These are phyloP conservation scores for Sporothrix globosa DNA, from an alignment of 2,329 filamentous ascomycete genomes.

Conservation along the genomic window DNA sequence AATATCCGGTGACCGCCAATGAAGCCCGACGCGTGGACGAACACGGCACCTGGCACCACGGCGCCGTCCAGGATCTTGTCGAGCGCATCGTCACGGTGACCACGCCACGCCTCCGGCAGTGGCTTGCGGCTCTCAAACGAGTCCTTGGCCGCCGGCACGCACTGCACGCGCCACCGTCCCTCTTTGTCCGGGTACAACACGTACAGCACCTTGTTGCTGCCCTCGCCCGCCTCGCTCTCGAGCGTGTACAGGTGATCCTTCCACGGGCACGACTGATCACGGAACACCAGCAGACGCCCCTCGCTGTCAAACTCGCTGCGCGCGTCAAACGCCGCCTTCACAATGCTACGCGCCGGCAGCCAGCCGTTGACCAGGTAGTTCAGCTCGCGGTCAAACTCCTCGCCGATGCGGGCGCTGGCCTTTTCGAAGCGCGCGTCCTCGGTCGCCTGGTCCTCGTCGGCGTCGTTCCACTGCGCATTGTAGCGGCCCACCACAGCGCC, in stretches of 20 bases:
- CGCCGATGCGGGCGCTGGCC: conserved; percentile 82
- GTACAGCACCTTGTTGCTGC: conserved; percentile 86
- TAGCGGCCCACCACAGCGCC: conserved; percentile 79
- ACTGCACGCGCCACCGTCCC: conserved; percentile 91
- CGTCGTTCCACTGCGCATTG: conserved; percentile 81
- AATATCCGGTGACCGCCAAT: conserved; percentile 94
- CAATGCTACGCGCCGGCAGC: conserved; percentile 76
- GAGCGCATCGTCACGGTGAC: conserved; percentile 82
- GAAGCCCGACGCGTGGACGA: conserved; percentile 93
- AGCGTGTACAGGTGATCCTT: conserved; percentile 93
- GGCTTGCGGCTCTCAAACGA: conserved; percentile 92
- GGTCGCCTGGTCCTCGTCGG: conserved; percentile 63
- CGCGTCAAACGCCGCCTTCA: conserved; percentile 73
- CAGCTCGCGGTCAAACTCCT: conserved; percentile 82
- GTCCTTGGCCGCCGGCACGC: conserved; percentile 80
- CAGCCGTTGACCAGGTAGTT: conserved; percentile 75
- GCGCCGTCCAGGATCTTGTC: conserved; percentile 67
- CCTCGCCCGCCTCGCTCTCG: conserved; percentile 61
- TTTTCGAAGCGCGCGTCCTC: conserved; percentile 80
- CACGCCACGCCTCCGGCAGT: conserved; percentile 88
- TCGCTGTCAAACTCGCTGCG: conserved; percentile 65
- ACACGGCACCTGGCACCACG: conserved; percentile 75
- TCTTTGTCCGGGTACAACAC: conserved; percentile 75
- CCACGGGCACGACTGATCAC: conserved; percentile 81
- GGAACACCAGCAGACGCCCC: conserved; percentile 76